Evolutionary conservation across 2,329 filamentous ascomycete species (phyloP), one percentile per base, ranked within the genome.

Genomic region (Elsinoe batatas): DNA sequence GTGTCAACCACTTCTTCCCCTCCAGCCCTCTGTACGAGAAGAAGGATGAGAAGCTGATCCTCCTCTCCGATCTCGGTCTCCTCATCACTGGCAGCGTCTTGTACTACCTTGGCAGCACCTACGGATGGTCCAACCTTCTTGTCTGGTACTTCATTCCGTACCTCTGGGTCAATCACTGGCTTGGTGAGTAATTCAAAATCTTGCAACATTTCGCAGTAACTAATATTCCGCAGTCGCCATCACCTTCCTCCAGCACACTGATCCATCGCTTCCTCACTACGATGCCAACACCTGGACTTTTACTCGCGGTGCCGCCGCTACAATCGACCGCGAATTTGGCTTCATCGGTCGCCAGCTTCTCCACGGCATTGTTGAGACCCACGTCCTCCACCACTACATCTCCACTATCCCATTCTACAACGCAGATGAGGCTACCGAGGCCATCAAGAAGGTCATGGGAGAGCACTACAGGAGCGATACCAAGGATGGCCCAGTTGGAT

Each of bases 161-260:
- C 72, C 79, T 96, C 59, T 96, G 91, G 91, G 91, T 96, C 56
- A 95, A 97, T 81, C 90, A 96, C 82, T 97, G 91, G 91, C 86
- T 97, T 56, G 88, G 88, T 93, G 83, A 79, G 87, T 80, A 30
- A 46, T 18, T 51, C 51, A 53, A 38, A 37, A 55, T 42, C 50
- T 56, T 54, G 54, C 58, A 49, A 35, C 38, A 55, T 58, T 62
- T 26, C 2, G 22, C 17, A 33, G 8, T 42, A 56, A 66, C 67
- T 65, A 65, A 70, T 55, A 35, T 26, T 26, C 43, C 43, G 26
- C 64, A 91, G 91, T 97, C 63, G 91, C 91, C 70, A 97, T 97
- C 72, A 97, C 91, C 64, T 97, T 84, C 80, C 83, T 97, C 60
- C 91, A 97, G 75, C 91, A 97, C 81, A 96, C 91, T 68, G 91